Evolutionary conservation across 176 grass and related monocot species (phyloP), one percentile per base, ranked within the genome.

Genomic region (Phyllostachys edulis): DNA sequence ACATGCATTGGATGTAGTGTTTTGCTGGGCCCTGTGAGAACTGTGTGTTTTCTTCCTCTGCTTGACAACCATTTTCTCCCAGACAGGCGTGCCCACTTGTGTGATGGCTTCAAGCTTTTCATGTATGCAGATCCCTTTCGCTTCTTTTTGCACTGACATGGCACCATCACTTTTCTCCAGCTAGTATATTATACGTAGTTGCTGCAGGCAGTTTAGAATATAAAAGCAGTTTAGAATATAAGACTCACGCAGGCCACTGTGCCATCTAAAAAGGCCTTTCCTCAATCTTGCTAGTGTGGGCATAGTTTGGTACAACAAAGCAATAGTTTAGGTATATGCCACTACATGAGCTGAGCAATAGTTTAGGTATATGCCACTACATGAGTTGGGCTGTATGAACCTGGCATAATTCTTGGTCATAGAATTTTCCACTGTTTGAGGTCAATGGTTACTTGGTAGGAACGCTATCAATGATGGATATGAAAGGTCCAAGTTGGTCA

Each of bases 151-250:
- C 50, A 66, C 47, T 74, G 69, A 74, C 68, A 61, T 80, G 47
- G 68, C 27, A 47, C 54, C 27, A 1, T 72, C 55, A 76, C 71
- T 82, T 88, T 82, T 77, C 51, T 63, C 1, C 14, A 69, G 11
- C 56, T 1, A 68, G 76, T 85, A 85, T 84, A 91, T 88, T 91
- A 82, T 81, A 60, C 13, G 7, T 57, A 62, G 41, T 73, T 77
- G 71, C 55, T 85, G 68, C 40, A 50, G 62, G 21, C 73, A 21
- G 64, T 27, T 82, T 75, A 32, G 26, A 77, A 65, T 71, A 81
- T 16, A 55, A 64, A n/a, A 68, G 21, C 73, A 21, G 64, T 27
- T 82, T 75, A 32, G 26, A 77, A 65, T 71, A 81, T 16, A 55
- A 64, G 1, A 20, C 8, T 71, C 45, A 24, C 68, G 47, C 63